Conservation (phyloP, 2,329 filamentous ascomycete genomes). For the Trichoderma harzianum region DNA sequence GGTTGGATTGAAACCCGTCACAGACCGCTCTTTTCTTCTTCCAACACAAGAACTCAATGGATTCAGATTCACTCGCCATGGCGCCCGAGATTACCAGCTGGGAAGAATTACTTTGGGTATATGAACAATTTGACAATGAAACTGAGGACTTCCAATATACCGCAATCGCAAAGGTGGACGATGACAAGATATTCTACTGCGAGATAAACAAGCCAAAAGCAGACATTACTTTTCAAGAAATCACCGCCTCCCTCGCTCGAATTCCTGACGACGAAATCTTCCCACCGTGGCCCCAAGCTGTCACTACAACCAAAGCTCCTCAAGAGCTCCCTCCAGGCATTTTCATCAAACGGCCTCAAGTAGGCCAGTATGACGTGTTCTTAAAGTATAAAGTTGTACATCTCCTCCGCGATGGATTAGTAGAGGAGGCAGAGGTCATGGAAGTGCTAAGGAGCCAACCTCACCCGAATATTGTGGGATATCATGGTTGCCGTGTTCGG, state of each 20-base stretch:
- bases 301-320: neutral
- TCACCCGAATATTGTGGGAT: neutral
- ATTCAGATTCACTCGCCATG: neutral
- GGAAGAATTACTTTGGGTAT: neutral
- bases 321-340: neutral
- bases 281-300: neutral
- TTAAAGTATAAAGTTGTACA: neutral
- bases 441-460: neutral
- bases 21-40: neutral
- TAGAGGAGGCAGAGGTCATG: neutral
- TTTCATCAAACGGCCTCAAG: neutral
- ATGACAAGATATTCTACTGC: neutral
- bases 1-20: rapidly evolving
- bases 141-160: neutral
- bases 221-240: neutral
- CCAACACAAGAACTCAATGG: neutral
- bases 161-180: neutral
- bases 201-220: neutral
- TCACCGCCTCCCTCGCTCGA: neutral
- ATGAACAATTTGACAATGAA: neutral
- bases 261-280: neutral
- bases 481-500: neutral
- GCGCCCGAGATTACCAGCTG: neutral
- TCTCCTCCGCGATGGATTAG: neutral
- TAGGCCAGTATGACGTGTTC: rapidly evolving